Percentiles rank a stretch among this genome's conserved stretches.
These are phyloP conservation scores for Sugiyamaella lignohabitans DNA, from an alignment of 805 yeast genomes.

Conservation along the genomic window DNA sequence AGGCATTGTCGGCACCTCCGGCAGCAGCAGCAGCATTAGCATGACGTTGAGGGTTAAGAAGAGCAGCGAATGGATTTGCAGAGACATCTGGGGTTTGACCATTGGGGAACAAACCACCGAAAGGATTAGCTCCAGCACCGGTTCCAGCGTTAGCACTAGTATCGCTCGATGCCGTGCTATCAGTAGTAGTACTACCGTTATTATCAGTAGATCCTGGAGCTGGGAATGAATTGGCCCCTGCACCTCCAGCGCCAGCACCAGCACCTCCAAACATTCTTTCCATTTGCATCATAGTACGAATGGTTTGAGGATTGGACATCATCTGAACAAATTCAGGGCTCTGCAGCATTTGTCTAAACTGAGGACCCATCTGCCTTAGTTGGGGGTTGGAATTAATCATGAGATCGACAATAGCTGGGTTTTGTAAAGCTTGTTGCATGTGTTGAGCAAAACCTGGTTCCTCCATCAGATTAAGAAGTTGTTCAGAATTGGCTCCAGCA, in stretches of 20 bases:
- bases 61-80: conserved; percentile 15
- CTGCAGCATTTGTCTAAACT: conserved; percentile 77
- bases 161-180: conserved; percentile 13
- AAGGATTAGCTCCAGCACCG: conserved; percentile 41
- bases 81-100: conserved; percentile 28
- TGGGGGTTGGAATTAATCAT: conserved; percentile 80
- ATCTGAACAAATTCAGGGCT: conserved; percentile 75
- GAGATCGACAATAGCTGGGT: conserved; percentile 83
- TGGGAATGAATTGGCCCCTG: conserved; percentile 22
- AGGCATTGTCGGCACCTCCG: conserved; percentile 26
- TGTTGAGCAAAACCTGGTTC: conserved; percentile 76
- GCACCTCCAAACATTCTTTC: conserved; percentile 43
- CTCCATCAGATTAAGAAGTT: conserved; percentile 66
- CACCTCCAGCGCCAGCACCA: conserved; percentile 33
- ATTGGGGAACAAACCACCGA: conserved; percentile 40
- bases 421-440: conserved; percentile 72
- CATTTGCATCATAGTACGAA: conserved; percentile 77
- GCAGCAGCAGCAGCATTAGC: conserved; percentile 12
- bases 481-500: conserved; percentile 68
- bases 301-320: conserved; percentile 75
- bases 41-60: conserved; percentile 4
- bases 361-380: conserved; percentile 76
- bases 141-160: conserved; percentile 18
- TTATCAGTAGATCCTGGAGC: conserved; percentile 30
- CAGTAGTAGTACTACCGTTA: conserved; percentile 15